phyloP scores from a whole-genome alignment of 257 asterid genomes.

The Nicotiana tomentosiformis region DNA sequence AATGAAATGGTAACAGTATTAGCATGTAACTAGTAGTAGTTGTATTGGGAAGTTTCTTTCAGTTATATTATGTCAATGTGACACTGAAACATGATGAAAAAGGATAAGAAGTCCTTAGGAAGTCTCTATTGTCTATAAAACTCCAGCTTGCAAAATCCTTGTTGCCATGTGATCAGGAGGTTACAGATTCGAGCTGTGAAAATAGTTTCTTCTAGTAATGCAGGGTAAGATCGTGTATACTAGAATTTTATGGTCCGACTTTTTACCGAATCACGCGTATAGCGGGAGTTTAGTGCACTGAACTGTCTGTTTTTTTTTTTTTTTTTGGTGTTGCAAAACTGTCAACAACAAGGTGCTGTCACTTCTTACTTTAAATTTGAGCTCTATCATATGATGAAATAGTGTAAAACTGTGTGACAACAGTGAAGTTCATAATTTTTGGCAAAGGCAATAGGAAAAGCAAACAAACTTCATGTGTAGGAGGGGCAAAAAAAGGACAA shows the following conservation, averaged over 20 bases:
- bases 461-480: not conserved
- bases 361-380: not conserved
- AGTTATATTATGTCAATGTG: constrained; percentile 17
- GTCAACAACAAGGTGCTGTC: constrained; percentile 3
- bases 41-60: not conserved
- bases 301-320: too few species aligned
- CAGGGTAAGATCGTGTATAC: too few species aligned
- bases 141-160: too few species aligned
- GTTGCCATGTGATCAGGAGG: too few species aligned
- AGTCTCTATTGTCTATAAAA: too few species aligned
- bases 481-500: constrained; percentile 10
- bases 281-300: too few species aligned
- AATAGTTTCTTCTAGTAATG: fast-evolving
- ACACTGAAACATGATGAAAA: constrained; percentile 26
- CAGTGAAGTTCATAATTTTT: not conserved
- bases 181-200: fast-evolving
- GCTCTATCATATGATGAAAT: not conserved
- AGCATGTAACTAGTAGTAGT: constrained; percentile 12
- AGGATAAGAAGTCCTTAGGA: not conserved
- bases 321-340: not conserved
- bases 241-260: too few species aligned
- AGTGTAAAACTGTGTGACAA: not conserved
- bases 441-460: not conserved
- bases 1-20: not conserved
- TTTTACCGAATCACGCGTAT: fast-evolving